A percentile compares a stretch with the other conserved stretches of the same genome.
phyloP scores from a whole-genome alignment of 768 basidiomycete species.

The Lyophyllum atratum region DNA sequence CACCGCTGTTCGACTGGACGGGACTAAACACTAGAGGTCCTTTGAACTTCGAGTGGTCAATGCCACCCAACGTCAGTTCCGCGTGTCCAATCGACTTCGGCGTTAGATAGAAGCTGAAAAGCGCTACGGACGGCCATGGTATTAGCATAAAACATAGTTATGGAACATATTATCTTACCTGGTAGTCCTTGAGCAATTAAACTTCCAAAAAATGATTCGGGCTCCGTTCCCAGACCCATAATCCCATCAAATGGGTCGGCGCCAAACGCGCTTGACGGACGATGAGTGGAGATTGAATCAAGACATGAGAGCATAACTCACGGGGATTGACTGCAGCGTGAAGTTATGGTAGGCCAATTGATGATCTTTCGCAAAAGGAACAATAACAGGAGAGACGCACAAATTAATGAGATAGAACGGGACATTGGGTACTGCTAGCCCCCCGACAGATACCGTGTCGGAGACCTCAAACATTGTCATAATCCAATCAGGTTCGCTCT shows the following conservation, averaged over 20 bases:
- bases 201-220: slow-evolving; percentile 49
- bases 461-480: slow-evolving; percentile 42
- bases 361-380: neutral
- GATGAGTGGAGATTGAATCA: slow-evolving; percentile 37
- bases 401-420: slow-evolving; percentile 15
- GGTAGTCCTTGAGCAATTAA: slow-evolving; percentile 49
- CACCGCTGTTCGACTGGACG: slow-evolving; percentile 2
- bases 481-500: slow-evolving; percentile 48
- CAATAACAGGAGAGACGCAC: slow-evolving; percentile 1
- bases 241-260: slow-evolving; percentile 7
- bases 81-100: slow-evolving; percentile 48
- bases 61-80: slow-evolving; percentile 55
- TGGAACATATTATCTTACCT: slow-evolving; percentile 30
- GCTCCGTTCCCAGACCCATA: slow-evolving; percentile 48
- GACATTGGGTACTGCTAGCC: slow-evolving; percentile 17
- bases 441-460: slow-evolving; percentile 52
- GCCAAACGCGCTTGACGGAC: neutral
- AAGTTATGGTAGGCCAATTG: neutral
- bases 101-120: slow-evolving; percentile 56
- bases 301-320: slow-evolving; percentile 43
- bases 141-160: neutral
- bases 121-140: slow-evolving; percentile 27
- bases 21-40: slow-evolving; percentile 26
- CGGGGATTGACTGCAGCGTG: slow-evolving; percentile 44
- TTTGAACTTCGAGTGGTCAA: slow-evolving; percentile 50